Conservation (phyloP, 139 green algal species). For the Mesotaenium endlicherianum region DNA sequence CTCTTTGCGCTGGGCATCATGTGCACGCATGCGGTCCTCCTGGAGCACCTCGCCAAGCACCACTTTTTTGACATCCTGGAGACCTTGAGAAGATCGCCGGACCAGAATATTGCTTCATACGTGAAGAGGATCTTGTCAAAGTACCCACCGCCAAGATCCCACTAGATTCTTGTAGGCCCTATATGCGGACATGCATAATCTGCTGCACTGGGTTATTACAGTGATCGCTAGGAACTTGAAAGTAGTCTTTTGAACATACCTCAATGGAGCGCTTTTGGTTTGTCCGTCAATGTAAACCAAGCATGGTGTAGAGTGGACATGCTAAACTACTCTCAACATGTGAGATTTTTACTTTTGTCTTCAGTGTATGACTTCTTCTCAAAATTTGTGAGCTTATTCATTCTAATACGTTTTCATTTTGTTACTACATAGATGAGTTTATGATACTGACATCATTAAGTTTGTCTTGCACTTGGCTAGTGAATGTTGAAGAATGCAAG, state of each 20-base stretch:
- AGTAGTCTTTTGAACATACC: background rate
- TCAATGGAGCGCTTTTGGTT: background rate
- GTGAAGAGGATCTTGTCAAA: conserved; percentile 63
- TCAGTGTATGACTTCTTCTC: background rate
- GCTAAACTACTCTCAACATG: background rate
- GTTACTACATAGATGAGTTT: background rate
- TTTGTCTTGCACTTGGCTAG: background rate
- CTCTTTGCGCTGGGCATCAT: conserved; percentile 93
- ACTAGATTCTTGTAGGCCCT: background rate
- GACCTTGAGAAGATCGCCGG: conserved; percentile 42
- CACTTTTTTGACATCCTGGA: conserved; percentile 57
- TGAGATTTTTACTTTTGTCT: background rate
- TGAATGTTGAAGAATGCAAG: no score
- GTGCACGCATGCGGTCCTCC: conserved; percentile 68
- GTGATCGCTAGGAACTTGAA: background rate
- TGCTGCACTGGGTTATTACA: background rate
- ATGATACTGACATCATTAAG: background rate
- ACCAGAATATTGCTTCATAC: conserved; percentile 67
- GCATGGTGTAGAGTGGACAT: background rate
- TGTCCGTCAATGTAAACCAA: background rate
- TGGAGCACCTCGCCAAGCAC: conserved; percentile 43
- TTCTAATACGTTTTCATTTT: background rate
- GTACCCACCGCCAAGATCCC: background rate
- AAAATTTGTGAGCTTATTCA: background rate
- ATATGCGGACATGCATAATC: background rate